Evolutionary conservation across 768 basidiomycete species (phyloP).

Genomic region (Boletus insuetus): DNA sequence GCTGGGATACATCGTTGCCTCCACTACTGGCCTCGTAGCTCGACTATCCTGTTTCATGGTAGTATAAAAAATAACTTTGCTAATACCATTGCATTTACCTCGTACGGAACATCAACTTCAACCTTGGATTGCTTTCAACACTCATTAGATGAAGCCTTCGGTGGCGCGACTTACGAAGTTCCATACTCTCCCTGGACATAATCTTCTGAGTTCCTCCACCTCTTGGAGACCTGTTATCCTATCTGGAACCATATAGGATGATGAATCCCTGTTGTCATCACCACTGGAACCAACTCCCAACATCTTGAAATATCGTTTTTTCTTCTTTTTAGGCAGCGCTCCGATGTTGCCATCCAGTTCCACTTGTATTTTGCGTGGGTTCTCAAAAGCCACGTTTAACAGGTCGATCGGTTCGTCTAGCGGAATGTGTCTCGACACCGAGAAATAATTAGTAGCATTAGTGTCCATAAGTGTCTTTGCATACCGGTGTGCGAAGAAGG

Average conservation of each 20-base stretch:
- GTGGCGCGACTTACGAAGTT: conserved; percentile 64
- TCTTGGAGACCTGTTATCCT: conserved; percentile 77
- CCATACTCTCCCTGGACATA: conserved; percentile 84
- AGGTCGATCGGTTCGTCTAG: conserved; percentile 83
- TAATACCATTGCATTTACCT: conserved; percentile 41
- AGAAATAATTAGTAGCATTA: background rate
- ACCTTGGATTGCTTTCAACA: conserved; percentile 46
- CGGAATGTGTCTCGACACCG: conserved; percentile 59
- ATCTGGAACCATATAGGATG: conserved; percentile 82
- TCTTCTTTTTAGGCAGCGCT: conserved; percentile 44
- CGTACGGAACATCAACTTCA: conserved; percentile 80
- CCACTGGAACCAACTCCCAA: background rate
- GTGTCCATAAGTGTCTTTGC: conserved; percentile 12
- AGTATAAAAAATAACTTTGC: background rate
- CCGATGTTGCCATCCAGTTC: conserved; percentile 46
- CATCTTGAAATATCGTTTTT: conserved; percentile 28
- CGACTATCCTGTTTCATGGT: conserved; percentile 57
- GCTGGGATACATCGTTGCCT: conserved; percentile 74
- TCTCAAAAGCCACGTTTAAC: conserved; percentile 93
- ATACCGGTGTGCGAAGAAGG: conserved; percentile 76
- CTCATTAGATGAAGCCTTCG: background rate
- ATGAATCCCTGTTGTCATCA: conserved; percentile 12
- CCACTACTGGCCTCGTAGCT: conserved; percentile 50
- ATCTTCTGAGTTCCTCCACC: conserved; percentile 65
- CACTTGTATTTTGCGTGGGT: conserved; percentile 71